Evolutionary conservation across 768 basidiomycete genomes (phyloP).

Genomic region (Calvatia gigantea): DNA sequence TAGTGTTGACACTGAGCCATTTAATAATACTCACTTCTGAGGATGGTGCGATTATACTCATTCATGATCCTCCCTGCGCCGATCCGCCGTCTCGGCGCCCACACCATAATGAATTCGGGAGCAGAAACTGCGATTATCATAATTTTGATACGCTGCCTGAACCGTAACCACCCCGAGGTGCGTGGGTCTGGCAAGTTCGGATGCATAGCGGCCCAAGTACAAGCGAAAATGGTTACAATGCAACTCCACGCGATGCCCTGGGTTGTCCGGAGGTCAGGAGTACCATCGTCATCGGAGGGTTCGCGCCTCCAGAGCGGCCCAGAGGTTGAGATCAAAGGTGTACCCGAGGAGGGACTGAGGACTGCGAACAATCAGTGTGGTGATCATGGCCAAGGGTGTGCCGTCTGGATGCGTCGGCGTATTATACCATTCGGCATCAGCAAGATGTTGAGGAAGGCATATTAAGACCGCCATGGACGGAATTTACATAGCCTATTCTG

Average conservation of each 20-base stretch:
- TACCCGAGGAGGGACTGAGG: too few relatives aligned
- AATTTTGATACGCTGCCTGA: not conserved
- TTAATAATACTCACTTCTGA: too few relatives aligned
- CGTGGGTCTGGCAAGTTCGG: not conserved
- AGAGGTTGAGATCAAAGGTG: too few relatives aligned
- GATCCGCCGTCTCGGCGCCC: slow-evolving; percentile 3
- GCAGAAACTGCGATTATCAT: not conserved
- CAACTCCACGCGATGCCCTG: slow-evolving; percentile 4
- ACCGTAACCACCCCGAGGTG: slow-evolving; percentile 10
- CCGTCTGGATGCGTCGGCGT: too few relatives aligned
- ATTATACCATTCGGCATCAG: too few relatives aligned
- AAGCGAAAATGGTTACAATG: slow-evolving; percentile 6
- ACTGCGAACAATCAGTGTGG: too few relatives aligned
- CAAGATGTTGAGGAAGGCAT: too few relatives aligned
- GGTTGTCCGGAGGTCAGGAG: not conserved
- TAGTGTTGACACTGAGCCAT: too few relatives aligned
- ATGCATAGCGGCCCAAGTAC: slow-evolving; percentile 9
- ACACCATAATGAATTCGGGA: slow-evolving; percentile 4
- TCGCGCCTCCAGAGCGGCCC: too few relatives aligned
- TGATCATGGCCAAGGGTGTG: too few relatives aligned
- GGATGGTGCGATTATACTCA: slow-evolving; percentile 3
- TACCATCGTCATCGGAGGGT: not conserved
- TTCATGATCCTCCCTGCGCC: not conserved
- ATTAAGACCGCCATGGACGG: too few relatives aligned
- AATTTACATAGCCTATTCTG: too few relatives aligned